Conservation (phyloP, 805 yeast species). For the Saccharomycopsis schoenii region DNA sequence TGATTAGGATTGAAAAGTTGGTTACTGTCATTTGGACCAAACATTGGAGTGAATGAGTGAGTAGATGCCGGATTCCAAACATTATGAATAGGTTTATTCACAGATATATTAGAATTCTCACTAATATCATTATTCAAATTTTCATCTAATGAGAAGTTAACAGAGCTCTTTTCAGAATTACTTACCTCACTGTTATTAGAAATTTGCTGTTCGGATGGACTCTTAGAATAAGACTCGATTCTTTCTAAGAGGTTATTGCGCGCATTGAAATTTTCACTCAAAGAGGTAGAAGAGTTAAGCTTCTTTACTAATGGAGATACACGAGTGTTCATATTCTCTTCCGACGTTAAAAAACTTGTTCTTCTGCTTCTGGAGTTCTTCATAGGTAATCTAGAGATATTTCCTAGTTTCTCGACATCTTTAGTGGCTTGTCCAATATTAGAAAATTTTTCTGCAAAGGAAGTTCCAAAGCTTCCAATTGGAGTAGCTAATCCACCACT, state of each 20-base stretch:
- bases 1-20: slow-evolving; percentile 23
- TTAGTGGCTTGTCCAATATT: slow-evolving; percentile 61
- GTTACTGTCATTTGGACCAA: slow-evolving; percentile 18
- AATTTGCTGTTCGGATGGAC: slow-evolving; percentile 30
- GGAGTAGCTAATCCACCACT: slow-evolving; percentile 36
- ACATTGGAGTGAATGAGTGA: slow-evolving; percentile 45
- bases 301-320: slow-evolving; percentile 19
- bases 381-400: slow-evolving; percentile 32
- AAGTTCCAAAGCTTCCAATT: slow-evolving; percentile 24
- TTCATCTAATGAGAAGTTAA: slow-evolving; percentile 5
- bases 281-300: slow-evolving; percentile 22
- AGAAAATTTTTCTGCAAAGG: slow-evolving; percentile 52
- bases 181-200: slow-evolving; percentile 22
- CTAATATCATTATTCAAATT: slow-evolving; percentile 16
- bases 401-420: slow-evolving; percentile 41
- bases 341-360: slow-evolving; percentile 37
- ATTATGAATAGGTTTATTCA: slow-evolving; percentile 21
- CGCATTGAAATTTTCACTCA: slow-evolving; percentile 24
- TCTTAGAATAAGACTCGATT: slow-evolving; percentile 39
- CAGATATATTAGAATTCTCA: background rate
- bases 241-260: slow-evolving; percentile 34
- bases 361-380: slow-evolving; percentile 34
- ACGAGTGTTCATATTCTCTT: slow-evolving; percentile 19
- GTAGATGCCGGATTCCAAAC: slow-evolving; percentile 66
- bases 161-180: slow-evolving; percentile 7